Base-by-base conservation (phyloP, 2,329 filamentous ascomycete genomes). In the Fusarium avenaceum region DNA sequence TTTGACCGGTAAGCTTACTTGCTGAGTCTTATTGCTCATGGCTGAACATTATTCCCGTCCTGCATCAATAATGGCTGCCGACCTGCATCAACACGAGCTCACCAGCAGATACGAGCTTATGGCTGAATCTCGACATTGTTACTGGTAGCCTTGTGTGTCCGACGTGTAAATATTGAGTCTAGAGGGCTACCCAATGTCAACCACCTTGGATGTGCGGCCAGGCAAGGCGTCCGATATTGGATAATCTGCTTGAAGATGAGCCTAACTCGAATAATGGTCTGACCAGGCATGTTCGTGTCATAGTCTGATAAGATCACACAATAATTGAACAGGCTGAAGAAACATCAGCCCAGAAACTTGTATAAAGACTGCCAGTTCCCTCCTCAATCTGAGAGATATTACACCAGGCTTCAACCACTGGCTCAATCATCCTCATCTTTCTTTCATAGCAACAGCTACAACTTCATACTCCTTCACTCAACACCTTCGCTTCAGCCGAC, bases 11-110 rank as follows among this genome's bases (percentile, higher is more conserved):
- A 63, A 49, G 57, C 49, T 63, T 42, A 63, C 49, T 63, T 40
- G 28, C 10, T 13, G n/a, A 24, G 28, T 11, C 32, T n/a, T 32
- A 39, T 44, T 45, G 24, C 28, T 5, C 13, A 30, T 24, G 50
- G 26, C 7, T 35, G 15, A 33, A n/a, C 24, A 5, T 35, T 45
- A 8, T 22, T 44, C 26, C n/a, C 22, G 26, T 48, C 35, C 40
- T 46, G 45, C 49, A 66, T 76, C 52, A 75, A 76, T 44, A 61
- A 51, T 30, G 49, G 42, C 35, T 56, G 53, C 50, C 65, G 54
- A 30, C 55, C 61, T 65, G 63, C 61, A 65, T 65, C 60, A 33
- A 64, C 35, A 60, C 35, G 35, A 38, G 35, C 35, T 38, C 35
- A 38, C n/a, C 5, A 38, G 35, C 35, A 38, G 17, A 67, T 67